Base-by-base conservation (phyloP, 192 early-diverging fungal genomes). In the Coemansia brasiliensis region DNA sequence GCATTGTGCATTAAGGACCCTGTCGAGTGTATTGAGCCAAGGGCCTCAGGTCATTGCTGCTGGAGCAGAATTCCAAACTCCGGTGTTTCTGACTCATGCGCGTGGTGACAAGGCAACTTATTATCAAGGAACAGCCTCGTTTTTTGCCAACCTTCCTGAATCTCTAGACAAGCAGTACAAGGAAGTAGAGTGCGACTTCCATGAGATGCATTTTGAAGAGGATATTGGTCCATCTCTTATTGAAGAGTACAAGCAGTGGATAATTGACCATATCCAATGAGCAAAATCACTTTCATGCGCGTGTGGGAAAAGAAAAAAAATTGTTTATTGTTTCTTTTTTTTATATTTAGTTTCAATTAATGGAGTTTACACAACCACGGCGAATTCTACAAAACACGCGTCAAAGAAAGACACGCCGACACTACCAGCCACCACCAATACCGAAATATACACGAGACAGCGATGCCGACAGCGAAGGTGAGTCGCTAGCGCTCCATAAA, bases 191-290 rank as follows among this genome's bases (percentile, higher is more conserved):
- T 45, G 57, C 54, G 26, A 52, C 12, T 82, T 71, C 57, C 80
- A 82, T 29, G 80, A 82, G 61, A 56, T 80, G 32, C 69, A 80
- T 32, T 74, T 69, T 63, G 71, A 80, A 24, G 57, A 69, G 39
- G 56, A 80, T 42, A 29, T 69, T 18, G 69, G 55, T 17, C 63
- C 67, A 18, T 69, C 55, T 6, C 35, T 79, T 9, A n/a, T 72
- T 15, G 49, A 59, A 12, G 21, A 58, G 20, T 79, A 79, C 65
- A 59, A 37, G 24, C 52, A 64, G 49, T 79, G 75, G 75, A 68
- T 79, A 25, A 58, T 79, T 32, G 39, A 55, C 25, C 64, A 69
- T 13, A n/a, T 59, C 24, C 27, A 15, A n/a, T 50, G 18, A 49
- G 41, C 41, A 45, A 21, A 26, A 20, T 21, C 3, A 22, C 44